Conservation (phyloP, 2,329 filamentous ascomycete genomes). For the Trichothecium sympodiale region DNA sequence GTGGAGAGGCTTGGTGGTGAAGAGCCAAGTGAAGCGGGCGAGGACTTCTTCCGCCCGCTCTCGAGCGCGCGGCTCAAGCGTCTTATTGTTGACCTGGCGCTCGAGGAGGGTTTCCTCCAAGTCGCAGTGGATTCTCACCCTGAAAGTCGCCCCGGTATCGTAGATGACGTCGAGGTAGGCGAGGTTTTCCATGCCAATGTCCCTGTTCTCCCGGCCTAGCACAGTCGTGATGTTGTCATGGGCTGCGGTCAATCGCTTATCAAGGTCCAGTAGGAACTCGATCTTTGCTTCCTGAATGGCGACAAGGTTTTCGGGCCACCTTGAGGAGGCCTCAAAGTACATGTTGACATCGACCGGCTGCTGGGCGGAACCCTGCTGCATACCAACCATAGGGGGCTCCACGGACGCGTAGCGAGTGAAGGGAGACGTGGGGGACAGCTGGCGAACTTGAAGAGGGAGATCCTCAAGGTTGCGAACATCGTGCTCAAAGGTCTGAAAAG, state of each 20-base stretch:
- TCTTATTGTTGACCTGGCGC: conserved; percentile 65
- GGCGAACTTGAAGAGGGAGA: conserved; percentile 77
- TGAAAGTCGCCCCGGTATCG: conserved; percentile 61
- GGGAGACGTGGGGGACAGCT: conserved; percentile 62
- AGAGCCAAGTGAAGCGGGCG: conserved; percentile 58
- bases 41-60: conserved; percentile 62
- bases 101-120: conserved; percentile 74
- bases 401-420: conserved; percentile 66
- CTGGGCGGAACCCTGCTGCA: conserved; percentile 25
- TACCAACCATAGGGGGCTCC: conserved; percentile 24
- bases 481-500: conserved; percentile 63
- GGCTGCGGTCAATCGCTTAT: conserved; percentile 53
- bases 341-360: conserved; percentile 67
- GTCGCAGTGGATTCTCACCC: conserved; percentile 80
- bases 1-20: conserved; percentile 63
- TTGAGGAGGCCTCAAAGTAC: conserved; percentile 84
- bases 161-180: conserved; percentile 76
- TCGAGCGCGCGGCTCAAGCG: conserved; percentile 50
- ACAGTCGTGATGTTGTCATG: conserved; percentile 52
- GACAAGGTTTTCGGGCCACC: conserved; percentile 85
- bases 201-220: conserved; percentile 71
- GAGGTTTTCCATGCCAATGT: conserved; percentile 59
- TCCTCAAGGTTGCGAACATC: conserved; percentile 69
- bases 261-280: conserved; percentile 73
- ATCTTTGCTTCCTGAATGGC: conserved; percentile 92